phyloP scores from a whole-genome alignment of 2,329 filamentous ascomycete genomes.

The Mollisiaceae sp. region DNA sequence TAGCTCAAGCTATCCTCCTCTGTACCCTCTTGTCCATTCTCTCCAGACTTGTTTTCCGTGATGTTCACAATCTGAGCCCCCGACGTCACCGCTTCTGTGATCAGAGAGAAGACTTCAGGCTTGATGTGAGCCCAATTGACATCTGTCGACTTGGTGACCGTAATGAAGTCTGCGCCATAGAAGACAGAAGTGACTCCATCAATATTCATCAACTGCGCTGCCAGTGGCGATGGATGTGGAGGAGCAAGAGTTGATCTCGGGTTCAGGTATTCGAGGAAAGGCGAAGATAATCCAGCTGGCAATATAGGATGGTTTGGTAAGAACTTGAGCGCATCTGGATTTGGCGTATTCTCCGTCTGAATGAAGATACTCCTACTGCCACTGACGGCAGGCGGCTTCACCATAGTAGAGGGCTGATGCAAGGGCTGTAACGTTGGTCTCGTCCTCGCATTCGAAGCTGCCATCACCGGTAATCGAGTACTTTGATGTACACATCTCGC shows the following conservation, averaged over 20 bases:
- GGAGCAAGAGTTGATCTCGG: constrained; percentile 87
- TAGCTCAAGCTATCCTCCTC: constrained; percentile 77
- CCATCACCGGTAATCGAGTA: constrained; percentile 51
- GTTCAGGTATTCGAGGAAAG: constrained; percentile 90
- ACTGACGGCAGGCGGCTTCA: constrained; percentile 46
- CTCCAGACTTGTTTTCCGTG: constrained; percentile 63
- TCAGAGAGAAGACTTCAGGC: constrained; percentile 92
- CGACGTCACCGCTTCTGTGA: constrained; percentile 88
- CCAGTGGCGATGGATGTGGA: constrained; percentile 88
- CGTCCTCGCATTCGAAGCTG: constrained; percentile 51
- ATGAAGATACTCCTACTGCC: constrained; percentile 86
- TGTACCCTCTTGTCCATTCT: constrained; percentile 51
- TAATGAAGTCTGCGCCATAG: constrained; percentile 95
- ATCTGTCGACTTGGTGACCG: constrained; percentile 86
- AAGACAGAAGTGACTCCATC: constrained; percentile 96
- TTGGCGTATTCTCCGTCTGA: constrained; percentile 93
- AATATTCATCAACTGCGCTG: constrained; percentile 87
- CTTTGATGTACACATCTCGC: constrained; percentile 50
- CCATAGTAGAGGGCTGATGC: constrained; percentile 47
- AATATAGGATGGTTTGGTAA: constrained; percentile 87
- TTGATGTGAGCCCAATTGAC: constrained; percentile 94
- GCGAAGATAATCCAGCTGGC: constrained; percentile 71
- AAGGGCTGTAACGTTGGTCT: constrained; percentile 51
- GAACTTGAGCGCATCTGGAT: constrained; percentile 96
- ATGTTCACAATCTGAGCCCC: constrained; percentile 82